Percentiles rank a stretch among this genome's conserved stretches.
These are phyloP conservation scores for Aspergillus sp. DNA, from an alignment of 2,329 filamentous ascomycete species.

Conservation along the genomic window DNA sequence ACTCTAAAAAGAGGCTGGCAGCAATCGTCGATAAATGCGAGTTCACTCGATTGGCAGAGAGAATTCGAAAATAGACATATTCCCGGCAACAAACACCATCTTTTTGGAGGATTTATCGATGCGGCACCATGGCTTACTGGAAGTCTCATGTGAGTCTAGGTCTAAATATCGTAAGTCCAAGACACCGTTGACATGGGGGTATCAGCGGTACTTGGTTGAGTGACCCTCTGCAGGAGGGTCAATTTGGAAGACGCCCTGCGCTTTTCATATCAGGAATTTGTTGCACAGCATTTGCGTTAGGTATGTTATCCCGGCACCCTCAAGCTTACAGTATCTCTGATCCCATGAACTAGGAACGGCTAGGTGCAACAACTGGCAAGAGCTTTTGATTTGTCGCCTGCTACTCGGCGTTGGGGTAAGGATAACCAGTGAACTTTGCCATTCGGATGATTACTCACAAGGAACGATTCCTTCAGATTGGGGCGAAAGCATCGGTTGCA, in stretches of 20 bases:
- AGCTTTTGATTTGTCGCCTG: not conserved
- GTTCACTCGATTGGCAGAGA: not conserved
- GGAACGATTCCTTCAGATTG: not conserved
- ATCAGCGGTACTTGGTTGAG: conserved; percentile 22
- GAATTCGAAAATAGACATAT: not conserved
- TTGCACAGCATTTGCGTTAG: conserved; percentile 18
- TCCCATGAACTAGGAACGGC: conserved; percentile 14
- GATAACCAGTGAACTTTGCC: not conserved
- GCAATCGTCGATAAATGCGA: conserved; percentile 24
- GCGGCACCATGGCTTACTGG: conserved; percentile 20
- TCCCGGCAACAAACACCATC: not conserved
- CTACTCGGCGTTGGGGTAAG: conserved; percentile 1
- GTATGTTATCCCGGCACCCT: not conserved
- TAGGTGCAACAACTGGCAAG: conserved; percentile 10
- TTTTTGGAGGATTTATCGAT: conserved; percentile 8
- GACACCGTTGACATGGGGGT: not conserved
- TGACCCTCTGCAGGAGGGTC: conserved; percentile 21
- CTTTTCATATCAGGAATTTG: conserved; percentile 41
- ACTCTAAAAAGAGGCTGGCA: conserved; percentile 21
- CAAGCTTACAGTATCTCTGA: not conserved
- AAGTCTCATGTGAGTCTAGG: conserved; percentile 16
- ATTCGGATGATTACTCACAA: not conserved
- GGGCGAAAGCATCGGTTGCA: not conserved
- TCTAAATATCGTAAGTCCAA: too few species aligned
- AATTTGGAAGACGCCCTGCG: conserved; percentile 31